Evolutionary conservation across 805 yeast genomes (phyloP).

Genomic region (Lachancea lanzarotensis): DNA sequence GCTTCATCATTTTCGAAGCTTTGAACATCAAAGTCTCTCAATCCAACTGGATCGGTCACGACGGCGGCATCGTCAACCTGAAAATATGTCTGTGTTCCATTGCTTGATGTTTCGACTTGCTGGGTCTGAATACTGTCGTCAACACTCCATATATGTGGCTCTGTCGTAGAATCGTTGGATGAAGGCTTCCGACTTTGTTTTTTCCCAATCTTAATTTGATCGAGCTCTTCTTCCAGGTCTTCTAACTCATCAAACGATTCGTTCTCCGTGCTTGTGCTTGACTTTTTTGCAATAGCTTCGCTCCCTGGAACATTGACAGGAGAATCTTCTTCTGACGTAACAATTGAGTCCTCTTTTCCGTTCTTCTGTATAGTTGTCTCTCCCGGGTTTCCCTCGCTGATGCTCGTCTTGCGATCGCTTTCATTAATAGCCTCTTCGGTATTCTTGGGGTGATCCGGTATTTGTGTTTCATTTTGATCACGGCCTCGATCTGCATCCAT

Average conservation of each 20-base stretch:
- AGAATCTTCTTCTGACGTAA: constrained; percentile 1
- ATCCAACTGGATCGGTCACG: constrained; percentile 18
- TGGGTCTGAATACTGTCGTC: background rate
- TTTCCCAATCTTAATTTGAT: constrained; percentile 2
- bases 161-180: background rate
- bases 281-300: background rate
- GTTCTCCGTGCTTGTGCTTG: constrained; percentile 9
- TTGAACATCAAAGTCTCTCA: constrained; percentile 13
- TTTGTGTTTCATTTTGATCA: too few species aligned
- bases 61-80: constrained; percentile 5
- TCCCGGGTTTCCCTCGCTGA: background rate
- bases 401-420: too few species aligned
- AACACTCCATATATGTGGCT: background rate
- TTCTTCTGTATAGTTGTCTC: background rate
- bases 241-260: constrained; percentile 21
- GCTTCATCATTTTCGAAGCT: constrained; percentile 33
- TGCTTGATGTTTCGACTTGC: background rate
- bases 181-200: background rate
- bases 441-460: too few species aligned
- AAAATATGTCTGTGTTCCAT: constrained; percentile 1
- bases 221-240: constrained; percentile 19
- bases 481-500: too few species aligned
- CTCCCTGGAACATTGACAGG: constrained; percentile 1
- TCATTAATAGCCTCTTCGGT: too few species aligned
- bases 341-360: background rate